Evolutionary conservation across 2,329 filamentous ascomycete genomes (phyloP).

Genomic region (Claviceps fusiformis): DNA sequence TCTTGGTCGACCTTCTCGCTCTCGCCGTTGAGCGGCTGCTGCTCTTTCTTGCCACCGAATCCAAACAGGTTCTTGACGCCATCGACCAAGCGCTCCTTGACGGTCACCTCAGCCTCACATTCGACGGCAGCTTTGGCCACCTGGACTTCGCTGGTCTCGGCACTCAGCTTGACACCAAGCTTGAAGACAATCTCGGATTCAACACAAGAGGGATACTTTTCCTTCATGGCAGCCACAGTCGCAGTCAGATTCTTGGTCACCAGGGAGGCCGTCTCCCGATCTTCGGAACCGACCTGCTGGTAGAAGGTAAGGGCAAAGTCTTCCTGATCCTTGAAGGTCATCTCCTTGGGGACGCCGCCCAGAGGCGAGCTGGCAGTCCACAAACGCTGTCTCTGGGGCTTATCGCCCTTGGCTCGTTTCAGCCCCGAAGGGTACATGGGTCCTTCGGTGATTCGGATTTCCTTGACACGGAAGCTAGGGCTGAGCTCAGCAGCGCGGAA

Average conservation of each 20-base stretch:
- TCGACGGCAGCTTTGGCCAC: conserved; percentile 64
- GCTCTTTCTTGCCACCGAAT: conserved; percentile 73
- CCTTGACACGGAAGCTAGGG: conserved; percentile 94
- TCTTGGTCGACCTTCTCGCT: conserved; percentile 31
- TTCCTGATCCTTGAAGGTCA: conserved; percentile 67
- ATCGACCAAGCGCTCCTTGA: conserved; percentile 74
- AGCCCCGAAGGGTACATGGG: conserved; percentile 61
- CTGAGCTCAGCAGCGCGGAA: conserved; percentile 89
- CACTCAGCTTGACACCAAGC: conserved; percentile 59
- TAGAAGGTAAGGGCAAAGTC: conserved; percentile 73
- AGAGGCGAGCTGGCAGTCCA: conserved; percentile 67
- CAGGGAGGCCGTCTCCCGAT: conserved; percentile 51
- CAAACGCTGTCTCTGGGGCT: conserved; percentile 65
- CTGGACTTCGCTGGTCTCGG: conserved; percentile 66
- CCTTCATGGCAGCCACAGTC: conserved; percentile 64
- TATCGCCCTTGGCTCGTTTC: conserved; percentile 56
- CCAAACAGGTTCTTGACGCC: conserved; percentile 94
- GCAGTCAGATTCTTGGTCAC: conserved; percentile 76
- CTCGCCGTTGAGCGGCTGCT: conserved; percentile 60
- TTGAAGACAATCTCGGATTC: conserved; percentile 68
- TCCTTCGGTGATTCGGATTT: conserved; percentile 73
- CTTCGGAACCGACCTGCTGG: conserved; percentile 49
- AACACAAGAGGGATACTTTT: conserved; percentile 59
- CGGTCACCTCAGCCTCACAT: conserved; percentile 62
- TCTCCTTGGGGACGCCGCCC: conserved; percentile 65